Evolutionary conservation across 257 asterid genomes (phyloP), one percentile per base, ranked within the genome.

Genomic region (Buddleja alternifolia): DNA sequence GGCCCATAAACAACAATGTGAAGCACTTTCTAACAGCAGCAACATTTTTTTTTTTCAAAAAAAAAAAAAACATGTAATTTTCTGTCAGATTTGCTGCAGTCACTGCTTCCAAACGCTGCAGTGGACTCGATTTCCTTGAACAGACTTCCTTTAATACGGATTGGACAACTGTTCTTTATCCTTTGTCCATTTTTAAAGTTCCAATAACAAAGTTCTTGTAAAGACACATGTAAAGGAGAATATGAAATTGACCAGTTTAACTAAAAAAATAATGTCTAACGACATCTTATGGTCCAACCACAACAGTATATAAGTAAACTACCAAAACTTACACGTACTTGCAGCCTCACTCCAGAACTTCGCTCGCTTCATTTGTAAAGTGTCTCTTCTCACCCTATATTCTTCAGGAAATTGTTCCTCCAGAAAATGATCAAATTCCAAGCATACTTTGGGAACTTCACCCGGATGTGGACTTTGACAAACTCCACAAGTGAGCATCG

Each of bases 381-480:
- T 9, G 24, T 21, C 69, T 68, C 75, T 77, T 66, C 85, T 77
- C 44, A 37, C 60, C 63, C 65, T 76, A 70, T 82, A 80, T 37
- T 79, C 82, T 5, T 41, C 12, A 8, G 86, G 86, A 71, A 81
- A 82, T 44, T 72, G 81, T 54, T 79, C 80, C 79, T 77, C 78
- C 62, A 84, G 73, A 73, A 85, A 85, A 59, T 73, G 80, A 76
- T 80, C 80, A 42, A 85, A 64, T 45, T 80, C 85, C 80, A 85
- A 66, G 73, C 86, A 85, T 16, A 82, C 83, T 65, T 82, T 78
- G 14, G 83, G 86, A 51, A 65, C 29, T 53, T 47, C 76, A 56
- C 86, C 82, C 2, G 91, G 91, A 65, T 80, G 84, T 25, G 61
- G 67, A 41, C 63, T 75, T 69, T 76, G 82, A 73, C 91, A 85